These are phyloP conservation scores for Macrolepiota albuminosa DNA, from an alignment of 768 basidiomycete species.

Conservation along the genomic window DNA sequence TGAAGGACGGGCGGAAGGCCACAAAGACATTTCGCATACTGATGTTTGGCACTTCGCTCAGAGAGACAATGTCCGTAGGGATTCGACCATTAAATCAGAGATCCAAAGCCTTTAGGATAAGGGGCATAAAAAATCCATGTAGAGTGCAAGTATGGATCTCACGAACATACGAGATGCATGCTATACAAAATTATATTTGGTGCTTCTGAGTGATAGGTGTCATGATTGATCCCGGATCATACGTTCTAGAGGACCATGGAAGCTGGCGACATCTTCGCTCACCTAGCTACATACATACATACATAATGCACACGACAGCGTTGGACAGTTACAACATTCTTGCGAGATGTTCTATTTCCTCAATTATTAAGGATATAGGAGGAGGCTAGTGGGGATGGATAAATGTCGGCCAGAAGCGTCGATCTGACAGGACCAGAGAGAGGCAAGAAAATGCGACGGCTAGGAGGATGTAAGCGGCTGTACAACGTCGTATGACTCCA, in stretches of 20 bases:
- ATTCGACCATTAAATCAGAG: background rate
- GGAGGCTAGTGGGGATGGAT: background rate
- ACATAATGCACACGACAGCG: background rate
- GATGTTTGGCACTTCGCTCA: background rate
- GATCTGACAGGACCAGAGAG: conserved; percentile 10
- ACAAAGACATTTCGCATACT: background rate
- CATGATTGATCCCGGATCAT: conserved; percentile 1
- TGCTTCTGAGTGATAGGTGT: background rate
- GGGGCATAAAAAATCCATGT: background rate
- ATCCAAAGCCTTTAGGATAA: background rate
- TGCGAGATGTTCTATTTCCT: background rate
- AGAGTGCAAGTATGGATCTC: background rate
- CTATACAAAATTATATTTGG: background rate
- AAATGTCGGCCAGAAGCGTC: background rate
- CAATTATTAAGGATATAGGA: background rate
- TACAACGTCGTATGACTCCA: background rate
- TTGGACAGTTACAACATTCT: background rate
- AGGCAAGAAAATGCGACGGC: conserved; percentile 7
- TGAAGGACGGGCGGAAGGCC: background rate
- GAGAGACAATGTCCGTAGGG: background rate
- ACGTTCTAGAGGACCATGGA: background rate
- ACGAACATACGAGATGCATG: background rate
- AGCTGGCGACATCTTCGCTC: background rate
- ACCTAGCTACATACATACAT: background rate
- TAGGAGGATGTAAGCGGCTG: background rate